phyloP scores from a whole-genome alignment of 495 filamentous ascomycete species.

The Penicillium parvum region DNA sequence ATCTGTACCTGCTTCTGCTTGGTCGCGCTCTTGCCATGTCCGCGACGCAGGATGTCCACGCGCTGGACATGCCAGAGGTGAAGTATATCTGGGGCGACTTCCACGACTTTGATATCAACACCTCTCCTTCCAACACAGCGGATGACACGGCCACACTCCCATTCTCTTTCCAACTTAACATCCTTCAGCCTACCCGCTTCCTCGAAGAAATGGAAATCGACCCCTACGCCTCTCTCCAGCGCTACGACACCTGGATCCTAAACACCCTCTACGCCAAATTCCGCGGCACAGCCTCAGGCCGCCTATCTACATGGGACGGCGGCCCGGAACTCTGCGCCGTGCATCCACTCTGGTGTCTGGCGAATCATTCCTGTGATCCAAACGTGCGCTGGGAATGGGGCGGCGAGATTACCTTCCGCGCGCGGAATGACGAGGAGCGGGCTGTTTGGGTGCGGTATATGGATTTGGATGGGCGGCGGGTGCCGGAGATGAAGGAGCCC shows the following conservation, averaged over 20 bases:
- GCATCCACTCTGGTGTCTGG: constrained; percentile 70
- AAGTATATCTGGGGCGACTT: constrained; percentile 97
- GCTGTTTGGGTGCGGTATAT: constrained; percentile 50
- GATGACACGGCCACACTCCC: constrained; percentile 52
- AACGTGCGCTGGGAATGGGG: constrained; percentile 95
- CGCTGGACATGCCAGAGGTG: constrained; percentile 75
- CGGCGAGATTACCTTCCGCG: constrained; percentile 69
- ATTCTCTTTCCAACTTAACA: constrained; percentile 82
- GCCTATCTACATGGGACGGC: constrained; percentile 66
- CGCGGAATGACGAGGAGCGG: constrained; percentile 37
- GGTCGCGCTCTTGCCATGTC: constrained; percentile 81
- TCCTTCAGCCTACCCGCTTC: constrained; percentile 76
- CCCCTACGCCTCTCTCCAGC: constrained; percentile 60
- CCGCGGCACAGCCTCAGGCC: constrained; percentile 81
- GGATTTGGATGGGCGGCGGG: constrained; percentile 22
- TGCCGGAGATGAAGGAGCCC: constrained; percentile 13
- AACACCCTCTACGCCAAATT: constrained; percentile 94
- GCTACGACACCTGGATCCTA: constrained; percentile 85
- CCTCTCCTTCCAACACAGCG: neutral
- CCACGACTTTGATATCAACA: constrained; percentile 28
- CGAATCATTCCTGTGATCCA: constrained; percentile 92
- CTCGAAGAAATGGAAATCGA: constrained; percentile 89
- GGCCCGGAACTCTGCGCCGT: constrained; percentile 77
- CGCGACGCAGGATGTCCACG: constrained; percentile 73
- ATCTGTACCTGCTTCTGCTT: constrained; percentile 75